A percentile compares a stretch with the other conserved stretches of the same genome.
These are phyloP conservation scores for Seiridium unicorne DNA, from an alignment of 2,329 filamentous ascomycete species.

Conservation along the genomic window DNA sequence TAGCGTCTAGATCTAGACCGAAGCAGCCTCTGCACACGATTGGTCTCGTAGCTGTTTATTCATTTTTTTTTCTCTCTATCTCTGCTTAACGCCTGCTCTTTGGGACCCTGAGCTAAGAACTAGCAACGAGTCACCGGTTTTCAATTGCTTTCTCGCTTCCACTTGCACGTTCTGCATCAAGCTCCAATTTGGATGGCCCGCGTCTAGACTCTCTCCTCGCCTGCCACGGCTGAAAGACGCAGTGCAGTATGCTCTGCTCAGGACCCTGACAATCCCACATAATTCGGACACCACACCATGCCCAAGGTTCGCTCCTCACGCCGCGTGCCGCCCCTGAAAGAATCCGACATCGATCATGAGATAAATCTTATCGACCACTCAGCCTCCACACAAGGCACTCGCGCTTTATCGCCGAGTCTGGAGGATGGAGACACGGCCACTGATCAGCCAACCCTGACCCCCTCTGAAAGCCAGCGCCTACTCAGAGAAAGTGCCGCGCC, in stretches of 20 bases:
- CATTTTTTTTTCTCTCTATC: not conserved
- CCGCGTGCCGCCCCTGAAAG: slow-evolving; percentile 52
- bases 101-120: not conserved
- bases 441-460: slow-evolving; percentile 17
- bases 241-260: not conserved
- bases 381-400: slow-evolving; percentile 14
- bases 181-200: not conserved
- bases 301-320: slow-evolving; percentile 48
- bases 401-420: slow-evolving; percentile 7
- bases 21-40: not conserved
- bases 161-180: not conserved
- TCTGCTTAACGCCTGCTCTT: not conserved
- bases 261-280: not conserved
- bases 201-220: not conserved
- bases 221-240: not conserved
- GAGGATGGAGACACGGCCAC: slow-evolving; percentile 12
- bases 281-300: slow-evolving; percentile 26
- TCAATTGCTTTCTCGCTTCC: not conserved
- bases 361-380: slow-evolving; percentile 65
- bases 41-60: not conserved
- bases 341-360: slow-evolving; percentile 67
- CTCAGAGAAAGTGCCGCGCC: slow-evolving; percentile 12
- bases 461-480: slow-evolving; percentile 19
- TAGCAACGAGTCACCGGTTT: not conserved
- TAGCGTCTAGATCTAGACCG: not conserved